Percentiles rank a stretch among this genome's conserved stretches.
These are phyloP conservation scores for Trypanosoma cruzi DNA, from an alignment of 208 protist genomes.

Conservation along the genomic window DNA sequence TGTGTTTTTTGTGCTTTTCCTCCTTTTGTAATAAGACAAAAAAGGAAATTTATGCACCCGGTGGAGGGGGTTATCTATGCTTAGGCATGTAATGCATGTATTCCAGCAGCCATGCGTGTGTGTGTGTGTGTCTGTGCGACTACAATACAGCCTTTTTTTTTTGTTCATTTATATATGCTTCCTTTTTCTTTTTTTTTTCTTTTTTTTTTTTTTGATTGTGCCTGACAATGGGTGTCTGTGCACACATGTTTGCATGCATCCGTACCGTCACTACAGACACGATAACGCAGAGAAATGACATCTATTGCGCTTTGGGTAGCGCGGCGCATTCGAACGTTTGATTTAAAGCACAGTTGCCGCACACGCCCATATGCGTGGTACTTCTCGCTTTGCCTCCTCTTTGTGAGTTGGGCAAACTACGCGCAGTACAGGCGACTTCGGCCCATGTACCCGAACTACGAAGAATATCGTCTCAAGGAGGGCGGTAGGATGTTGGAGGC, in stretches of 20 bases:
- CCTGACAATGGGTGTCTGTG: neutral
- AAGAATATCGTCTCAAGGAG: conserved; percentile 52
- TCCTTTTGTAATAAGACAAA: neutral
- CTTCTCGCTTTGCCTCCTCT: conserved; percentile 36
- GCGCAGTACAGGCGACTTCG: conserved; percentile 72
- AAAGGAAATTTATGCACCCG: conserved; percentile 14
- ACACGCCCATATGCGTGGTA: conserved; percentile 66
- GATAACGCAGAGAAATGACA: neutral
- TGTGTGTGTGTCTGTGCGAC: too few species aligned
- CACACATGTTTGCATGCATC: neutral
- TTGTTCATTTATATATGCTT: neutral
- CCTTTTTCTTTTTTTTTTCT: neutral
- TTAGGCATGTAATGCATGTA: too few species aligned
- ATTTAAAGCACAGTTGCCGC: conserved; percentile 52
- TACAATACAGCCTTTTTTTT: neutral
- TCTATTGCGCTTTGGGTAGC: conserved; percentile 30
- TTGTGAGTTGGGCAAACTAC: conserved; percentile 73
- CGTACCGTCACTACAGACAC: neutral
- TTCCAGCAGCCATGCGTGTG: too few species aligned
- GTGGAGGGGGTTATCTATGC: too few species aligned
- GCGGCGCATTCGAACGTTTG: conserved; percentile 58
- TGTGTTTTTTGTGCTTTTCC: too few species aligned
- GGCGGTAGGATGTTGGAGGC: conserved; percentile 70
- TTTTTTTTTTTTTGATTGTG: neutral
- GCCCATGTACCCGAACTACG: conserved; percentile 75